Percentiles rank a stretch among this genome's conserved stretches.
Conservation (phyloP, 169 alveolate genomes). For the Eimeria brunetti region DNA sequence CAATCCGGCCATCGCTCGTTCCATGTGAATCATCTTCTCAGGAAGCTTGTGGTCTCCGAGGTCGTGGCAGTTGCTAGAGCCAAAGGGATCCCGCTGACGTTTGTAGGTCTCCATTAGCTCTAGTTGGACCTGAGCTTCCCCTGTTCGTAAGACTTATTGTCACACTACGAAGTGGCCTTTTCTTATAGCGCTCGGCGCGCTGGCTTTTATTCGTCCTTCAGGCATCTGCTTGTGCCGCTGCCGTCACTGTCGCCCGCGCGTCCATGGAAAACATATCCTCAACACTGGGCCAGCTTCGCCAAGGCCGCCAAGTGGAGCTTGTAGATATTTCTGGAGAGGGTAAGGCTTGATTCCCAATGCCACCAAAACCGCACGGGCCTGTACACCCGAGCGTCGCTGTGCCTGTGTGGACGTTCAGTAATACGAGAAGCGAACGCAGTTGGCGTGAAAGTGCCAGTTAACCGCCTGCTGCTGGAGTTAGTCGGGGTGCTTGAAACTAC, state of each 20-base stretch:
- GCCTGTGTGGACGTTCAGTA: conserved; percentile 25
- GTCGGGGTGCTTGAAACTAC: conserved; percentile 64
- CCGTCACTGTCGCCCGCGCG: conserved; percentile 60
- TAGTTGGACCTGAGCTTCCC: background rate
- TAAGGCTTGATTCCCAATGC: background rate
- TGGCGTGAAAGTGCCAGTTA: conserved; percentile 53
- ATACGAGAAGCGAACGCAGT: conserved; percentile 59
- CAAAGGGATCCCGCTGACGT: conserved; percentile 74
- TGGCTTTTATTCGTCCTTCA: background rate
- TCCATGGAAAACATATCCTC: conserved; percentile 51
- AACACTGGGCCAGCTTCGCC: conserved; percentile 56
- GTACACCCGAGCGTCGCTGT: background rate
- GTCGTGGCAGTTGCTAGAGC: conserved; percentile 78
- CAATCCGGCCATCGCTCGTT: background rate
- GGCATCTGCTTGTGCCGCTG: conserved; percentile 57
- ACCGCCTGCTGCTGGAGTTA: conserved; percentile 64
- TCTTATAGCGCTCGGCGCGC: background rate
- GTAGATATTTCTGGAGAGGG: conserved; percentile 72
- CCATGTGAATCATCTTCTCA: conserved; percentile 5
- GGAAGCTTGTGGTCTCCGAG: conserved; percentile 76
- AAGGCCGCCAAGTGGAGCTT: conserved; percentile 58
- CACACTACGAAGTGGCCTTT: no score
- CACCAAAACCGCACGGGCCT: background rate
- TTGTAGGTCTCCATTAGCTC: conserved; percentile 56
- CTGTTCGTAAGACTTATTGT: no score